phyloP scores from a whole-genome alignment of 345 rosid genomes.

The Tarenaya hassleriana region DNA sequence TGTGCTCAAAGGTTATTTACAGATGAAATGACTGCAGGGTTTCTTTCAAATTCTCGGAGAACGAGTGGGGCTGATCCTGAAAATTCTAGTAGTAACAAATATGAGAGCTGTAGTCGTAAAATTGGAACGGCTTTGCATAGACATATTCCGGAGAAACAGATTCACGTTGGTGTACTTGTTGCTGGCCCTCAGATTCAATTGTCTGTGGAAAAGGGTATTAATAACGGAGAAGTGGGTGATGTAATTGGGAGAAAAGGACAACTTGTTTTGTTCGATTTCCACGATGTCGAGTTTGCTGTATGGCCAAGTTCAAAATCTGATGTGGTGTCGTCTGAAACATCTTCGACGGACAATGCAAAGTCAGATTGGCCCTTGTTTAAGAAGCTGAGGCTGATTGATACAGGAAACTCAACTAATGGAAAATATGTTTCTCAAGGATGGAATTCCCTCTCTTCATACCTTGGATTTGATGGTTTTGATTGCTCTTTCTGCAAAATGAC shows the following conservation, averaged over 20 bases:
- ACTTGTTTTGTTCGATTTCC: conserved; percentile 55
- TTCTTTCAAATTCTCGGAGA: conserved; percentile 27
- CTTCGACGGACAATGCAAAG: conserved; percentile 36
- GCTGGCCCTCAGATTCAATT: conserved; percentile 62
- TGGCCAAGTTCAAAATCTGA: conserved; percentile 54
- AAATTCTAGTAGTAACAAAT: conserved; percentile 32
- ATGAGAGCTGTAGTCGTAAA: conserved; percentile 31
- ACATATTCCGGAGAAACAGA: conserved; percentile 55
- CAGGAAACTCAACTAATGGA: conserved; percentile 39
- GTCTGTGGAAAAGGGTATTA: conserved; percentile 33
- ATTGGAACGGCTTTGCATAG: conserved; percentile 41
- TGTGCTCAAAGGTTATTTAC: conserved; percentile 35
- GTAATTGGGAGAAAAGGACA: conserved; percentile 32
- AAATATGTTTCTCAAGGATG: conserved; percentile 50
- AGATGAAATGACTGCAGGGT: conserved; percentile 27
- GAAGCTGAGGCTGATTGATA: conserved; percentile 44
- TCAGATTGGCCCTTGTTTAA: conserved; percentile 38
- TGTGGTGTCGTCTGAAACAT: conserved; percentile 27
- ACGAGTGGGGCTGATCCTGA: conserved; percentile 30
- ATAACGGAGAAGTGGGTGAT: conserved; percentile 23
- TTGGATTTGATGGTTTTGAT: conserved; percentile 56
- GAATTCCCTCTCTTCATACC: conserved; percentile 42
- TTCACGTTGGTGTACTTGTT: conserved; percentile 60
- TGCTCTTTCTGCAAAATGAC: conserved; percentile 43
- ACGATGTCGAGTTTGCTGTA: conserved; percentile 51